These are phyloP conservation scores for Myriosclerotinia scirpicola DNA, from an alignment of 2,329 filamentous ascomycete species.

Conservation along the genomic window DNA sequence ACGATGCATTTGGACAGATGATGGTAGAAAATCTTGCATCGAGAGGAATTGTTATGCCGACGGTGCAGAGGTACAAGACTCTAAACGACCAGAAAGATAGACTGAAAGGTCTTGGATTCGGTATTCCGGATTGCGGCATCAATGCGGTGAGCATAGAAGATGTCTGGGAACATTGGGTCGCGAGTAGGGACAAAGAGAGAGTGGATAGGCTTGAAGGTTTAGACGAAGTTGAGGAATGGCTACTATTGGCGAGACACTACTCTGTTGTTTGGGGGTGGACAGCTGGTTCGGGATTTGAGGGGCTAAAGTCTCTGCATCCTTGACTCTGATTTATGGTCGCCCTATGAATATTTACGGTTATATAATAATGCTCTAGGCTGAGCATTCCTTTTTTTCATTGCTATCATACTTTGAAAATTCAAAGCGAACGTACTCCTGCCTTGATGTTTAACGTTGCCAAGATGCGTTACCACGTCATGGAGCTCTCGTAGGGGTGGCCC, in stretches of 20 bases:
- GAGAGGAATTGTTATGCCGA: constrained; percentile 81
- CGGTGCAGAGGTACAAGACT: constrained; percentile 69
- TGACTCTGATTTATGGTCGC: neutral
- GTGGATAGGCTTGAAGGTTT: constrained; percentile 80
- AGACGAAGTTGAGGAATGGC: constrained; percentile 95
- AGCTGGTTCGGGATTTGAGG: constrained; percentile 16
- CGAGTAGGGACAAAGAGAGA: constrained; percentile 69
- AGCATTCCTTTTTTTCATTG: neutral
- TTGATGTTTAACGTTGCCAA: neutral
- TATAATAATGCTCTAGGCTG: neutral
- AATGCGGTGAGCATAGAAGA: constrained; percentile 60
- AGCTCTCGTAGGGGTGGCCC: neutral
- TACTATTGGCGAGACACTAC: constrained; percentile 83
- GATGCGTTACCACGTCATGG: neutral
- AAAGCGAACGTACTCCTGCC: neutral
- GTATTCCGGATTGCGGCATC: constrained; percentile 44
- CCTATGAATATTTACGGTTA: neutral
- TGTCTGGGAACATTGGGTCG: constrained; percentile 79
- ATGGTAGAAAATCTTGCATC: constrained; percentile 90
- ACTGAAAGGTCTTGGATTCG: constrained; percentile 66
- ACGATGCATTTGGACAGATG: constrained; percentile 83
- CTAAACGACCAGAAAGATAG: constrained; percentile 67
- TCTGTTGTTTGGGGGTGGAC: constrained; percentile 85
- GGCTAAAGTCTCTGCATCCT: neutral
- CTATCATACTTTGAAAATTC: neutral